Conservation (phyloP, 129 eudicot genomes). For the Dittrichia graveolens region DNA sequence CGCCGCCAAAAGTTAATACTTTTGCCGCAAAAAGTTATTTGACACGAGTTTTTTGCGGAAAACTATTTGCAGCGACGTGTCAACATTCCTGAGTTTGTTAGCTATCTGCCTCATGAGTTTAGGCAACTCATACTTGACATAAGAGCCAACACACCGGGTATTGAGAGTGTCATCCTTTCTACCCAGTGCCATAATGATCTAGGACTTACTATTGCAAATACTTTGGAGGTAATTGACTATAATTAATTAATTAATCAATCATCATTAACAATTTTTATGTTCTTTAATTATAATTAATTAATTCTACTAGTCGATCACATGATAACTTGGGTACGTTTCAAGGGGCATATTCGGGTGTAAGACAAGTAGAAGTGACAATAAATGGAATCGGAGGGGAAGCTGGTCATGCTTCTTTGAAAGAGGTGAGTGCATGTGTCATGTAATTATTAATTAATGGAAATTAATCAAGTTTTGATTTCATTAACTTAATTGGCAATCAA, state of each 20-base stretch:
- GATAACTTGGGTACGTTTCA: no score
- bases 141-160: slow-evolving; percentile 30
- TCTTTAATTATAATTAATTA: no score
- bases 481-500: no score
- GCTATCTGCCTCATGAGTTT: slow-evolving; percentile 26
- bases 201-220: slow-evolving; percentile 44
- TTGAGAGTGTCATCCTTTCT: slow-evolving; percentile 35
- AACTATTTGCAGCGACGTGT: no score
- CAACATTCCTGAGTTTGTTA: slow-evolving; percentile 27
- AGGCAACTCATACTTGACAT: slow-evolving; percentile 33
- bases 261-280: no score
- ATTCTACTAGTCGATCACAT: no score
- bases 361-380: slow-evolving; percentile 20
- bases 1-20: no score
- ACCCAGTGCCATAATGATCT: slow-evolving; percentile 43
- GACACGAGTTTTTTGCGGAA: no score
- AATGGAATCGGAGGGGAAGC: neutral
- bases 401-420: neutral
- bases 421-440: neutral
- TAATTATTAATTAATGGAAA: neutral
- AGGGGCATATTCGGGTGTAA: neutral
- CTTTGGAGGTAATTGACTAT: slow-evolving; percentile 28
- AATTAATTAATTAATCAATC: no score
- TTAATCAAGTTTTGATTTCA: neutral
- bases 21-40: no score